These are phyloP conservation scores for Rubroboletus satanas DNA, from an alignment of 768 basidiomycete genomes.

Conservation along the genomic window DNA sequence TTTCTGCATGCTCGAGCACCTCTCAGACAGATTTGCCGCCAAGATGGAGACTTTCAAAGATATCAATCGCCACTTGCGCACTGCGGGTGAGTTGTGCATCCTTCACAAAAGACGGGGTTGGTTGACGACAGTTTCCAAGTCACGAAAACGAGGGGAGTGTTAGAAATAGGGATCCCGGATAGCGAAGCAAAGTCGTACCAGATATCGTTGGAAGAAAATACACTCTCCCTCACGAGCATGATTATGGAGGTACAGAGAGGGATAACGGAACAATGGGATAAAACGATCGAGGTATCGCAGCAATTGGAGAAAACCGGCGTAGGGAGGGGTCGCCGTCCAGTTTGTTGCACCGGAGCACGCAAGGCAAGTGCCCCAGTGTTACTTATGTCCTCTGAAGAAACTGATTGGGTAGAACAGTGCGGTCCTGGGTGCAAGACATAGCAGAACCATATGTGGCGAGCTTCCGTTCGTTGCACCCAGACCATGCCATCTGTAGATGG, in stretches of 20 bases:
- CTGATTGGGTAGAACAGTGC: background rate
- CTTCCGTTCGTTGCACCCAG: background rate
- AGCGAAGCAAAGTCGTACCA: background rate
- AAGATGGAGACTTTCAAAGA: background rate
- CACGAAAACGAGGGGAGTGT: background rate
- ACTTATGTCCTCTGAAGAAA: background rate
- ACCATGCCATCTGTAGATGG: background rate
- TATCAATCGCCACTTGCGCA: background rate
- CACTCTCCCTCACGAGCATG: background rate
- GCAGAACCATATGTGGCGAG: background rate
- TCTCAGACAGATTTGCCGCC: background rate
- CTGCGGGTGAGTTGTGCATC: background rate
- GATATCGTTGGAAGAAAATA: background rate
- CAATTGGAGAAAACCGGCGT: background rate
- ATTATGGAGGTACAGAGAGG: background rate
- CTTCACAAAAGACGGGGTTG: too few relatives aligned
- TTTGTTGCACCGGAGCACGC: background rate
- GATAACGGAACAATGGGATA: background rate
- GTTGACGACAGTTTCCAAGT: background rate
- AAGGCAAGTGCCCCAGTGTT: background rate
- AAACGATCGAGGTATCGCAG: background rate
- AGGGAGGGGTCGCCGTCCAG: background rate
- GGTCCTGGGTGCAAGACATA: background rate
- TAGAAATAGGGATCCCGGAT: background rate
- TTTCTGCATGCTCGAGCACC: slow-evolving; percentile 1